Evolutionary conservation across 108 stramenopile species (phyloP).

Genomic region (Schizochytrium sp.): DNA sequence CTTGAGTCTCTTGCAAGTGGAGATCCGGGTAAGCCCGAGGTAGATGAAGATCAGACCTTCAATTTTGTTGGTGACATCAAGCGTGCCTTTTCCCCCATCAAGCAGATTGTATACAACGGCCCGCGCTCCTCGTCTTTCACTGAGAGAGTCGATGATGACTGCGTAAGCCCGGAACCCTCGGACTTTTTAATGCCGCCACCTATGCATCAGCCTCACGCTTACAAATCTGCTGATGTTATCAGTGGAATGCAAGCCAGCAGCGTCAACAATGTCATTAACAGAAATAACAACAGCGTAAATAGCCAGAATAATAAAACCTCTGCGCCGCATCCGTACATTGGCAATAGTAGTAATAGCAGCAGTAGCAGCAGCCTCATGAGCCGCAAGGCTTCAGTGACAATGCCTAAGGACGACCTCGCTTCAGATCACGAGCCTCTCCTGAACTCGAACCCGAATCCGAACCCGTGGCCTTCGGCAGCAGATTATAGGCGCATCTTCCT

Average conservation of each 20-base stretch:
- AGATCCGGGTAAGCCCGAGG: background rate
- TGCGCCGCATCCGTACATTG: background rate
- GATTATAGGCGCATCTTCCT: conserved; percentile 35
- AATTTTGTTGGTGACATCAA: conserved; percentile 57
- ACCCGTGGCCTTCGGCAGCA: conserved; percentile 49
- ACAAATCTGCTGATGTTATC: no score
- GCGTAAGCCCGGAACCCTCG: no score
- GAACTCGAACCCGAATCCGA: conserved; percentile 32
- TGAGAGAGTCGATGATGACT: no score
- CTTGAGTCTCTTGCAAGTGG: conserved; percentile 10
- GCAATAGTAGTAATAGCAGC: background rate
- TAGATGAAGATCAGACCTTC: background rate
- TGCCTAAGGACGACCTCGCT: background rate
- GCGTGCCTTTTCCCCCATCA: conserved; percentile 45
- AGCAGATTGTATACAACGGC: conserved; percentile 50
- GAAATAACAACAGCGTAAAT: background rate
- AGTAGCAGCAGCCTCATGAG: background rate
- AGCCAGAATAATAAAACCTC: background rate
- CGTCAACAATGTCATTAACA: background rate
- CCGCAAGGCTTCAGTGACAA: conserved; percentile 6
- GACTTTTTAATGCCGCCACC: no score
- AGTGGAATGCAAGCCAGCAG: no score
- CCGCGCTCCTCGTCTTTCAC: background rate
- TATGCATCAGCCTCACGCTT: no score
- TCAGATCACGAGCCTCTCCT: background rate